Evolutionary conservation across 2,329 filamentous ascomycete genomes (phyloP), one percentile per base, ranked within the genome.

Genomic region (Sporothrix pseudoabietina): DNA sequence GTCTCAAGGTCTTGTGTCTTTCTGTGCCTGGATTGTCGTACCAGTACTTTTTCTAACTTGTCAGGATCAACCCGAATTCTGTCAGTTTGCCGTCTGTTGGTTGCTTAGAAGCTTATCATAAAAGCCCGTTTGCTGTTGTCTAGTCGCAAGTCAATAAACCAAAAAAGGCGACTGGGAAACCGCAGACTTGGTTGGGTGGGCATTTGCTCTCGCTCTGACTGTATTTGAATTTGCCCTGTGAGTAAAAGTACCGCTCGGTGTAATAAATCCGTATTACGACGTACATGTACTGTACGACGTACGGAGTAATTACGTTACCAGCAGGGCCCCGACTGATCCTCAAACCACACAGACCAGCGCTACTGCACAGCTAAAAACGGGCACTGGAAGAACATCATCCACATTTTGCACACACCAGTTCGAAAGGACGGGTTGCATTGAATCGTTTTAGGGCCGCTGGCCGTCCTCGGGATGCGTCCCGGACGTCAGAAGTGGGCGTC

Each of bases 281-380:
- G n/a, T n/a, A n/a, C n/a, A n/a, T n/a, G n/a, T n/a, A n/a, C n/a
- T n/a, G n/a, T n/a, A n/a, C n/a, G n/a, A n/a, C n/a, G n/a, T 26
- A 26, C 26, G 26, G 26, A 26, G 26, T 26, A 26, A 26, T 26
- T 26, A 26, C 26, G 26, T 26, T 26, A 2, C 52, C 52, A 16
- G 39, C 30, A 39, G 59, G 35, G 19, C n/a, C 57, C 35, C 35
- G 32, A 63, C 19, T 10, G 8, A 7, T 6, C n/a, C 54, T 6
- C 10, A 35, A 35, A 35, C n/a, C 52, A 30, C 22, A 26, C 39
- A 47, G 4, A 16, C 39, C 39, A 30, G 12, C 61, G 61, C 61
- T 66, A 66, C 61, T 66, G 61, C 61, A 47, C 39, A 66, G 61
- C 61, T 66, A 44, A 47, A 66, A 47, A 26, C 61, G 61, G 30